These are phyloP conservation scores for Dictyostelium citrinum DNA, from an alignment of 78 protist species.

Conservation along the genomic window DNA sequence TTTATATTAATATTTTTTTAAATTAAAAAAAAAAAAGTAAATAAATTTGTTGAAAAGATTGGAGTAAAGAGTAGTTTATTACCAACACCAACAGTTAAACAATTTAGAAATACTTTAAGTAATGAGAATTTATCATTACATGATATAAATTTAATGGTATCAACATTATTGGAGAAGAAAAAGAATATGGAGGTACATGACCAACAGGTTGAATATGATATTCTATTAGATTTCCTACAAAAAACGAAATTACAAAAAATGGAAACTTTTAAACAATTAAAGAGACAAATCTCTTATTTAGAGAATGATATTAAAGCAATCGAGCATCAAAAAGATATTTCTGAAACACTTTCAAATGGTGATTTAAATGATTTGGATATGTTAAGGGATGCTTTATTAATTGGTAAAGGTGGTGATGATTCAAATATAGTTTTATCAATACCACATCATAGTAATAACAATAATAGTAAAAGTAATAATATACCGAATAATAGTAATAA, in stretches of 20 bases:
- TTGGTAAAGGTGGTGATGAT: not conserved
- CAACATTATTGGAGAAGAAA: conserved; percentile 63
- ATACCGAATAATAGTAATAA: not conserved
- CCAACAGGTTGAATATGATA: conserved; percentile 67
- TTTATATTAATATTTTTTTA: not conserved
- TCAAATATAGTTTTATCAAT: not conserved
- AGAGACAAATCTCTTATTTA: conserved; percentile 47
- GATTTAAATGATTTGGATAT: not conserved
- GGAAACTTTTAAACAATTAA: conserved; percentile 46
- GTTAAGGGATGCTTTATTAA: not conserved
- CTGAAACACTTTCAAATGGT: not conserved
- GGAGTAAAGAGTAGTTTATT: conserved; percentile 15
- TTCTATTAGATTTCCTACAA: conserved; percentile 50
- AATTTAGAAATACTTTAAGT: conserved; percentile 34
- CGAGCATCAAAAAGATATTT: conserved; percentile 32
- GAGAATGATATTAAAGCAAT: conserved; percentile 46
- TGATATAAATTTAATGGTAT: conserved; percentile 58
- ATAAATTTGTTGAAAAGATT: conserved; percentile 42
- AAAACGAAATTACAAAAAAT: conserved; percentile 63
- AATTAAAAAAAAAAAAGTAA: not conserved
- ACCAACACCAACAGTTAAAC: conserved; percentile 54
- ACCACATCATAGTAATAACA: not conserved
- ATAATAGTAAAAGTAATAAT: not conserved
- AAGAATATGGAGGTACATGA: conserved; percentile 51
- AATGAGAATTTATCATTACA: conserved; percentile 24